Base-by-base conservation (phyloP, 345 rosid species). In the Salix brachista region DNA sequence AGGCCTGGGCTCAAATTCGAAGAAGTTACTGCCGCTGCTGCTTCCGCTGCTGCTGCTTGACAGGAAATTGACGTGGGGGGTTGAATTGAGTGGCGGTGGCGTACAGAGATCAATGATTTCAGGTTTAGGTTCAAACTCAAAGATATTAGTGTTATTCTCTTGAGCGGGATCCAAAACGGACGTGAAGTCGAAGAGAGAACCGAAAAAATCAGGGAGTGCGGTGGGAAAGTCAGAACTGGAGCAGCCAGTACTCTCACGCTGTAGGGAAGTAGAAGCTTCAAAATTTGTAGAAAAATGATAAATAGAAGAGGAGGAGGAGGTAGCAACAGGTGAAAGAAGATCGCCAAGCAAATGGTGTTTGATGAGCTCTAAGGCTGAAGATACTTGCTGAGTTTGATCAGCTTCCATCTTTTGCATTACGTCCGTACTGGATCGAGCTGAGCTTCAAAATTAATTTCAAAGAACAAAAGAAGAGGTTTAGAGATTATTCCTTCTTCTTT, bases 331-430 rank as follows among this genome's bases (percentile, higher is more conserved):
- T 8, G 79, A 72, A 6, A 72, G 65, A 23, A 77, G 70, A 44
- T 91, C 97, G 42, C 78, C 89, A 26, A 94, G 84, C 39, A 94
- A 86, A 70, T 88, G 87, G 12, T 82, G 87, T 78, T 89, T 42
- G 72, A 94, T 90, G 65, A 82, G 70, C 75, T 69, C 84, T 48
- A 94, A 90, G 50, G 90, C 79, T 7, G 77, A 67, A 0, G 87
- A 81, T 13, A 78, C 84, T 67, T 85, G 88, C 41, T 16, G 52
- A 32, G 25, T 70, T 37, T 83, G 82, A 0, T 83, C 64, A 4
- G 64, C 73, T 1, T 86, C 86, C 93, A 88, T 89, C 10, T 26
- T 62, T 7, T 46, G 52, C 52, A 46, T 1, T 5, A 36, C 37
- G 37, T 5, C 1, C 37, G 37, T 12, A 14, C 52, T 14, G 23